Base-by-base conservation (phyloP, 2,329 filamentous ascomycete genomes). In the Pyrenochaeta sp. region DNA sequence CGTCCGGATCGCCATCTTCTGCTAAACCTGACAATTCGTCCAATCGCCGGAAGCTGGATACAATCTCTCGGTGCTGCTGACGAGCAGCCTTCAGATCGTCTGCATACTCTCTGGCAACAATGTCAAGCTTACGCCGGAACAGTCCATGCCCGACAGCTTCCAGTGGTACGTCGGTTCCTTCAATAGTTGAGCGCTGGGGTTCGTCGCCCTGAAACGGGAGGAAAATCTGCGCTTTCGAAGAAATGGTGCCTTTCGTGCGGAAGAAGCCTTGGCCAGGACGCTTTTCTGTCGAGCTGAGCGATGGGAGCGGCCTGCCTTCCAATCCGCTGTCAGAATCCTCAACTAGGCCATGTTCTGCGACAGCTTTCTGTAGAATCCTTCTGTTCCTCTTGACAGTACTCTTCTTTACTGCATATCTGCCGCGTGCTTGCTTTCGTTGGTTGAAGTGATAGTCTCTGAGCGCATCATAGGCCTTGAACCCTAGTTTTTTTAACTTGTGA, bases 1-100 rank as follows among this genome's bases (percentile, higher is more conserved):
- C 77, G 27, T 76, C 72, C 17, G 74, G 64, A 19, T 82, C 73
- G 7, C 79, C 80, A 15, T 68, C 65, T 48, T 80, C 75, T 45
- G 82, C 72, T 11, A 61, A 70, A 8, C 60, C 53, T 22, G 56
- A 53, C 5, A 71, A 41, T 17, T 75, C 71, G 7, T 78, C 65
- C 44, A 83, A 60, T 35, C 78, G 76, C 47, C 77, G 62, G 27
- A 76, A 72, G 22, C 70, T 69, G 8, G 68, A 67, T 10, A 69
- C 64, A 23, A 73, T 74, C 30, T 71, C 69, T 36, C 68, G 58
- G 30, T 72, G 66, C 32, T 68, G 64, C 27, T 54, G 58, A 39
- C 67, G 58, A 23, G 59, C 59, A 46, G 61, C 51, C 70, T 31
- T 82, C 77, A 51, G 84, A 69, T 60, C 65, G 6, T 69, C 66